Conservation (phyloP, 306 rosid genomes). For the Benincasa hispida region DNA sequence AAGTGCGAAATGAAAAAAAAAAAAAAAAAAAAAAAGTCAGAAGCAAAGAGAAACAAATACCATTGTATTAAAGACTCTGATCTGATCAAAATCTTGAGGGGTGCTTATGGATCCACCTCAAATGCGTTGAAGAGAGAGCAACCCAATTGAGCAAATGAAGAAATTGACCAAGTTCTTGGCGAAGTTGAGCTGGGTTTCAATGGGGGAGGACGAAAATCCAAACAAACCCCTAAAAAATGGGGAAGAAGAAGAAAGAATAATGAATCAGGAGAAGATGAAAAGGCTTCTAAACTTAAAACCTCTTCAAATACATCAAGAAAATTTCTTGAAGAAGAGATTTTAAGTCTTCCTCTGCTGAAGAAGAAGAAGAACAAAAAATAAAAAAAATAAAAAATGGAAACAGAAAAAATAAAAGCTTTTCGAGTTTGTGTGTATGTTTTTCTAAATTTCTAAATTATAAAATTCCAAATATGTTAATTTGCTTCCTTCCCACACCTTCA, state of each 20-base stretch:
- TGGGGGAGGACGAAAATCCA: slow-evolving; percentile 10
- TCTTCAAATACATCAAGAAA: slow-evolving; percentile 22
- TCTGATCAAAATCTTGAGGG: slow-evolving; percentile 47
- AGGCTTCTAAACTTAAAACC: slow-evolving; percentile 25
- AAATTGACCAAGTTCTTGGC: slow-evolving; percentile 22
- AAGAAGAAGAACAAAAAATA: slow-evolving; percentile 8
- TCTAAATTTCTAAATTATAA: slow-evolving; percentile 7
- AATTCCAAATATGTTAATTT: background rate
- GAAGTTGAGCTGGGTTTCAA: slow-evolving; percentile 10
- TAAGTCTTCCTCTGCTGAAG: slow-evolving; percentile 21
- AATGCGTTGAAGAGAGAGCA: slow-evolving; percentile 13
- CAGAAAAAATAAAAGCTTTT: background rate
- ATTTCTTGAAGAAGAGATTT: slow-evolving; percentile 22
- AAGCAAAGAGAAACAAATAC: slow-evolving; percentile 27
- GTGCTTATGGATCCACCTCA: slow-evolving; percentile 50
- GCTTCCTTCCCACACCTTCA: slow-evolving; percentile 6
- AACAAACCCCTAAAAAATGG: slow-evolving; percentile 11
- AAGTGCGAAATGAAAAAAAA: no score
- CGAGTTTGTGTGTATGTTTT: background rate
- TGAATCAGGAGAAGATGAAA: slow-evolving; percentile 12
- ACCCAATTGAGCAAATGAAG: slow-evolving; percentile 22
- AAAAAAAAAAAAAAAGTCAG: slow-evolving; percentile 13
- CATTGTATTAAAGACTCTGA: slow-evolving; percentile 33
- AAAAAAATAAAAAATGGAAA: background rate
- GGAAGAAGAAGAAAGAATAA: background rate